Percentiles rank a stretch among this genome's conserved stretches.
phyloP scores from a whole-genome alignment of 1,139 yeast genomes.

The Meyerozyma smithsonii region DNA sequence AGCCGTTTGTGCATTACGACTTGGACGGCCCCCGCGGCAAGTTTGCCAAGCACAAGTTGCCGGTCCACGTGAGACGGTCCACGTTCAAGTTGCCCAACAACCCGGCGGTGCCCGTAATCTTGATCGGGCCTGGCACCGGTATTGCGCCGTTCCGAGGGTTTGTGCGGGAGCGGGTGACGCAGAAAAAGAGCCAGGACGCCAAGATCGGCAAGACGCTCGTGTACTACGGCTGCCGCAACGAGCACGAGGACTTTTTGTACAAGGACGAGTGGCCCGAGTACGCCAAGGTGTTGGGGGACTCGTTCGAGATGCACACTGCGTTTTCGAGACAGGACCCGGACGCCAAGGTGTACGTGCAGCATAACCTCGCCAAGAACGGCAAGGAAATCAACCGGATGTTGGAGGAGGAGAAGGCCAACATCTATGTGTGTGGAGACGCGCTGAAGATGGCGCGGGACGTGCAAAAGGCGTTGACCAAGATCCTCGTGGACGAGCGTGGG shows the following conservation, averaged over 20 bases:
- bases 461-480: slow-evolving; percentile 62
- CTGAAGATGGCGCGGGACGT: slow-evolving; percentile 95
- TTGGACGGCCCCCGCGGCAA: slow-evolving; percentile 76
- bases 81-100: slow-evolving; percentile 92
- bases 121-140: slow-evolving; percentile 98
- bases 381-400: slow-evolving; percentile 53
- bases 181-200: slow-evolving; percentile 37
- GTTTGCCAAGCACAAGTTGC: slow-evolving; percentile 57
- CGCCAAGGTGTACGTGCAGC: slow-evolving; percentile 84
- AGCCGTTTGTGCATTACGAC: slow-evolving; percentile 58
- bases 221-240: slow-evolving; percentile 83
- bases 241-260: slow-evolving; percentile 73
- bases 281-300: slow-evolving; percentile 56
- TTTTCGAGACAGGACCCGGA: slow-evolving; percentile 69
- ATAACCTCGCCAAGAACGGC: slow-evolving; percentile 61
- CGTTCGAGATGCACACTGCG: slow-evolving; percentile 73
- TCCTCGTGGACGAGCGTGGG: slow-evolving; percentile 56
- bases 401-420: slow-evolving; percentile 66
- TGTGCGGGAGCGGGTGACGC: slow-evolving; percentile 67
- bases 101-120: slow-evolving; percentile 76
- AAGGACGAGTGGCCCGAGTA: slow-evolving; percentile 82
- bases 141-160: slow-evolving; percentile 97
- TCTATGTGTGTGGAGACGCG: slow-evolving; percentile 98
- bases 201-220: slow-evolving; percentile 70
- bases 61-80: slow-evolving; percentile 91